Conservation (phyloP, 306 rosid genomes). For the Cucurbita maxima region DNA sequence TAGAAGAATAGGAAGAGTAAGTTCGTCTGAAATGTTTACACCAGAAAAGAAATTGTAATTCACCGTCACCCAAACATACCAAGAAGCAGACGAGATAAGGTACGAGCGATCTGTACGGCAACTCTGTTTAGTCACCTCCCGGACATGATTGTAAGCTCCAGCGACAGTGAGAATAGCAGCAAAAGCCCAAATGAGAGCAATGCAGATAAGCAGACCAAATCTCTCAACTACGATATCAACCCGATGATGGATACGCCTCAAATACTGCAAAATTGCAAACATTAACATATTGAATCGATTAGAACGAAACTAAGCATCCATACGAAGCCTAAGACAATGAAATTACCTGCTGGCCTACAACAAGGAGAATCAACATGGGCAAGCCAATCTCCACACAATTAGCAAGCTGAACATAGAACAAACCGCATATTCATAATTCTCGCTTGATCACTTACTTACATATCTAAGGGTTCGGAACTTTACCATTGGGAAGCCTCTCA, state of each 20-base stretch:
- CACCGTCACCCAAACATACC: constrained; percentile 27
- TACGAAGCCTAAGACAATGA: background rate
- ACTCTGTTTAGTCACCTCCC: constrained; percentile 35
- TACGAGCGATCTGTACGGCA: constrained; percentile 70
- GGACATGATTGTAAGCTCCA: constrained; percentile 59
- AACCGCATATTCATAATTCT: constrained; percentile 12
- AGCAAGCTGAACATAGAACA: constrained; percentile 50
- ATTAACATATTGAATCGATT: background rate
- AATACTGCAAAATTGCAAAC: constrained; percentile 28
- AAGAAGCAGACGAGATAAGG: constrained; percentile 61
- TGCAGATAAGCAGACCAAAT: constrained; percentile 57
- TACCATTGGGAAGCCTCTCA: constrained; percentile 85
- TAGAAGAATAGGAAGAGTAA: background rate
- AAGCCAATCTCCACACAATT: constrained; percentile 73
- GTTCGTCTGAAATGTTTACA: background rate
- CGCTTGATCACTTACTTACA: too few species aligned
- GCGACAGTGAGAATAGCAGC: constrained; percentile 79
- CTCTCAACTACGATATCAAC: constrained; percentile 35
- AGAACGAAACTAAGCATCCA: background rate
- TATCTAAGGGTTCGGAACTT: background rate
- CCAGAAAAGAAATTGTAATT: background rate
- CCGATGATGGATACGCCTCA: constrained; percentile 30
- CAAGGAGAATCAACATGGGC: constrained; percentile 74
- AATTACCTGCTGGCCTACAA: constrained; percentile 64
- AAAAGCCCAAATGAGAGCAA: constrained; percentile 60